A percentile compares a stretch with the other conserved stretches of the same genome.
phyloP scores from a whole-genome alignment of 2,329 filamentous ascomycete species.

The Ambrosiella xylebori region DNA sequence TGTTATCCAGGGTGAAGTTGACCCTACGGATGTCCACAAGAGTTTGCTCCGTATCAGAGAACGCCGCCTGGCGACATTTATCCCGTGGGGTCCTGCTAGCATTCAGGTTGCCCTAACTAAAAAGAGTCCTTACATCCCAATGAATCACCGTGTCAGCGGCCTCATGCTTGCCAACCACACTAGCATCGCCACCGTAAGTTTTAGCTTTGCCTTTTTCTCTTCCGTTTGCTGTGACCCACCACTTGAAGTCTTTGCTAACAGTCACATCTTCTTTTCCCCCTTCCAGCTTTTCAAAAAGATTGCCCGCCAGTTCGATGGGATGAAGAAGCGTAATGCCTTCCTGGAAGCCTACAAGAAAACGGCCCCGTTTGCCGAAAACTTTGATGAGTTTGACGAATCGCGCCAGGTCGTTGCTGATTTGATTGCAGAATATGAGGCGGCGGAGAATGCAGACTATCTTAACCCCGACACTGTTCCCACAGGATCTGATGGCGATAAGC shows the following conservation, averaged over 20 bases:
- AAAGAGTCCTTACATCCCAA: constrained; percentile 87
- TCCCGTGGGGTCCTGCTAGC: constrained; percentile 93
- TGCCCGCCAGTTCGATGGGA: constrained; percentile 75
- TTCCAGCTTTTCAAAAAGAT: constrained; percentile 75
- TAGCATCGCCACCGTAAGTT: constrained; percentile 60
- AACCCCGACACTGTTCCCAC: constrained; percentile 44
- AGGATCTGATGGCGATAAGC: constrained; percentile 9
- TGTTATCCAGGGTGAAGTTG: constrained; percentile 96
- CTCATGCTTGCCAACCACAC: constrained; percentile 98
- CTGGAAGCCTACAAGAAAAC: constrained; percentile 94
- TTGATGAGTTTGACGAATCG: constrained; percentile 90
- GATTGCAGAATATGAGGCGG: constrained; percentile 89
- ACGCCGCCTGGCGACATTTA: constrained; percentile 84
- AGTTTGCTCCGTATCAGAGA: constrained; percentile 90
- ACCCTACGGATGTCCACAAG: constrained; percentile 97
- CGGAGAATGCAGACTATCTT: constrained; percentile 78
- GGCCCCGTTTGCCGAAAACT: constrained; percentile 74
- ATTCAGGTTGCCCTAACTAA: constrained; percentile 96
- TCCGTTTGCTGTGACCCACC: too few relatives aligned
- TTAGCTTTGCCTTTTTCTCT: too few relatives aligned
- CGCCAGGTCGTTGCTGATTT: constrained; percentile 80
- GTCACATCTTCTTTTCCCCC: neutral
- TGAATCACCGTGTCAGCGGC: constrained; percentile 84
- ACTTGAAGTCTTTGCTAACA: neutral
- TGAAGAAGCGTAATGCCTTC: constrained; percentile 93